Evolutionary conservation across 306 rosid genomes (phyloP), one percentile per base, ranked within the genome.

Genomic region (Dalbergia cultrata): DNA sequence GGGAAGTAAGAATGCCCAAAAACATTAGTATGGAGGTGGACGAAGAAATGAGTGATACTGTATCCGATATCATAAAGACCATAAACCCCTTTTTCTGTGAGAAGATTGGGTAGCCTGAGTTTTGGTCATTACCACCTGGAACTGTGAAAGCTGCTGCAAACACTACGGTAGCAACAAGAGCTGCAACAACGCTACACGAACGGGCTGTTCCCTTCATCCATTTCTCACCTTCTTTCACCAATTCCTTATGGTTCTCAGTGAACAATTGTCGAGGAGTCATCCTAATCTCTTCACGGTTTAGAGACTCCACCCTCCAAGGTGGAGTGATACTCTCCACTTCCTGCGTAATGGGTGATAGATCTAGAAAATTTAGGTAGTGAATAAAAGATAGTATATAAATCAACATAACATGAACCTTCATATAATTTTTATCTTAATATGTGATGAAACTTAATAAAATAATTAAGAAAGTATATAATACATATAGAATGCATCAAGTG

Each of bases 201-300:
- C 5, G 0, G 1, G 76, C 62, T 16, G 63, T 52, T 0, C 10
- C 76, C 16, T 72, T 72, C 65, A 54, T 72, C 76, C 64, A 54
- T 17, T 53, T 53, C 47, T 75, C 72, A 45, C 80, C 72, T 8
- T 63, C 63, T 37, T 75, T 75, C n/a, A 35, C 9, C 47, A 75
- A 75, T 0, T 75, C 11, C 4, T 31, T 33, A 31, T 62, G 72
- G 13, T 6, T 49, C 35, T 44, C 13, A 12, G 31, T 76, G 39
- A 76, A 76, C 59, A 63, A 1, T 2, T 63, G 58, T 10, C 9
- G 0, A 0, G 79, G 37, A 0, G 56, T 41, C 70, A 21, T 59
- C 4, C 13, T 7, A 13, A 13, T 37, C 41, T 37, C 41, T 37
- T 37, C 58, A 0, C 6, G 16, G 16, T 74, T 44, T 8, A 4